Evolutionary conservation across 306 rosid species (phyloP).

Genomic region (Sophora flavescens): DNA sequence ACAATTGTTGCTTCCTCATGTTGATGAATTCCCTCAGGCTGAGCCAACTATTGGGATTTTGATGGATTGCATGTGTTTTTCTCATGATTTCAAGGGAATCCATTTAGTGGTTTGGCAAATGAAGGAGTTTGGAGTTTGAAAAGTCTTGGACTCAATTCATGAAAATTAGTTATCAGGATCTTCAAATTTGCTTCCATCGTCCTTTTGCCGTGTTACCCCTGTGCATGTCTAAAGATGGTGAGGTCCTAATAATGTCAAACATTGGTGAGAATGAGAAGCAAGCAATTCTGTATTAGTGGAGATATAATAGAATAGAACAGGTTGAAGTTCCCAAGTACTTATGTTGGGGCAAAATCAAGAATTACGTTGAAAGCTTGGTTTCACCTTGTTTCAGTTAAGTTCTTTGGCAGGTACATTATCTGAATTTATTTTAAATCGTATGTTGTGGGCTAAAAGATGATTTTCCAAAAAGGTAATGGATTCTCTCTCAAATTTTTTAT

Average conservation of each 20-base stretch:
- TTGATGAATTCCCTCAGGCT: background rate
- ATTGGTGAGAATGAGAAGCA: too few species aligned
- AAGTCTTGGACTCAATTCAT: slow-evolving; percentile 1
- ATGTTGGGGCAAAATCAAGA: background rate
- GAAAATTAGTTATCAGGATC: background rate
- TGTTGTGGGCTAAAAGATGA: too few species aligned
- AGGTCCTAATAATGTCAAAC: background rate
- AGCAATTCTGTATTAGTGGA: background rate
- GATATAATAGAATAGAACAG: background rate
- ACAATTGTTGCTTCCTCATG: background rate
- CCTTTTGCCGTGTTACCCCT: background rate
- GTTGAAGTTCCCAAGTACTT: background rate
- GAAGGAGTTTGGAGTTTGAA: background rate
- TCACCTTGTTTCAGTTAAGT: background rate
- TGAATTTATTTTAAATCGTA: too few species aligned
- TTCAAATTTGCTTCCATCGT: background rate
- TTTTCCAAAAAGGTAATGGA: too few species aligned
- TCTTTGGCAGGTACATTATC: too few species aligned
- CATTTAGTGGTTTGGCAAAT: background rate
- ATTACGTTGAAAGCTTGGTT: slow-evolving; percentile 16
- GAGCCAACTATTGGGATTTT: background rate
- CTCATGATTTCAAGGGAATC: background rate
- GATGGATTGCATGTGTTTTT: background rate
- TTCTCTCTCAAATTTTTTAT: too few species aligned
- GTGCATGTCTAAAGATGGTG: background rate